These are phyloP conservation scores for Pachysolen tannophilus DNA, from an alignment of 805 yeast genomes.

Conservation along the genomic window DNA sequence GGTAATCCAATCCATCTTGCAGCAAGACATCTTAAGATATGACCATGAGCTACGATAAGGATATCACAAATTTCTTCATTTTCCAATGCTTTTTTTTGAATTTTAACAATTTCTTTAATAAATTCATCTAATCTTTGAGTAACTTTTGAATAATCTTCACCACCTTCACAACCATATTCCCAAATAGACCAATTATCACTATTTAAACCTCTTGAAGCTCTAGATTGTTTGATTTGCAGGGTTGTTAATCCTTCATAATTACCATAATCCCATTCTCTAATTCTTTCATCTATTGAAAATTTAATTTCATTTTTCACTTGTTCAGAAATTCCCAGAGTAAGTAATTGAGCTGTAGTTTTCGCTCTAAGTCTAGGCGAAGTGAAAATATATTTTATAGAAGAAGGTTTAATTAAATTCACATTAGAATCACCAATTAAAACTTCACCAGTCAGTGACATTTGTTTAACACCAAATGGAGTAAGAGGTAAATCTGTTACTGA, in stretches of 20 bases:
- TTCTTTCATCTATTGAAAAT: constrained; percentile 50
- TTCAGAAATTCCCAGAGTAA: constrained; percentile 42
- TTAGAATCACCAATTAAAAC: constrained; percentile 53
- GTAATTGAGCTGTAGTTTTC: constrained; percentile 58
- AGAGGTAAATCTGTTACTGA: constrained; percentile 76
- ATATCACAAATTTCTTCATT: constrained; percentile 57
- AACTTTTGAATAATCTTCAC: constrained; percentile 65
- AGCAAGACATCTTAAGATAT: constrained; percentile 81
- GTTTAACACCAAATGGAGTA: constrained; percentile 69
- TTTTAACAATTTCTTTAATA: constrained; percentile 52
- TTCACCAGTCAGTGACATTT: constrained; percentile 68
- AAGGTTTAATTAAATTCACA: constrained; percentile 52
- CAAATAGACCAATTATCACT: constrained; percentile 66
- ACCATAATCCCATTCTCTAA: constrained; percentile 96
- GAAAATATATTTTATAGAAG: constrained; percentile 52
- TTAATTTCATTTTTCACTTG: constrained; percentile 34
- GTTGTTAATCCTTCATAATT: constrained; percentile 85
- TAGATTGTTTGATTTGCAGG: constrained; percentile 50
- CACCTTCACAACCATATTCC: constrained; percentile 90
- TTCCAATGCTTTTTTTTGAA: constrained; percentile 49
- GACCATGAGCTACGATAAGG: constrained; percentile 88
- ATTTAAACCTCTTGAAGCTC: constrained; percentile 53
- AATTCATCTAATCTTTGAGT: constrained; percentile 64
- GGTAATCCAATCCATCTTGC: constrained; percentile 73
- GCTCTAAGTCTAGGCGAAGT: constrained; percentile 84